Evolutionary conservation across 1,284 basidiomycete genomes (phyloP).

Genomic region (Rhodofomes roseus): DNA sequence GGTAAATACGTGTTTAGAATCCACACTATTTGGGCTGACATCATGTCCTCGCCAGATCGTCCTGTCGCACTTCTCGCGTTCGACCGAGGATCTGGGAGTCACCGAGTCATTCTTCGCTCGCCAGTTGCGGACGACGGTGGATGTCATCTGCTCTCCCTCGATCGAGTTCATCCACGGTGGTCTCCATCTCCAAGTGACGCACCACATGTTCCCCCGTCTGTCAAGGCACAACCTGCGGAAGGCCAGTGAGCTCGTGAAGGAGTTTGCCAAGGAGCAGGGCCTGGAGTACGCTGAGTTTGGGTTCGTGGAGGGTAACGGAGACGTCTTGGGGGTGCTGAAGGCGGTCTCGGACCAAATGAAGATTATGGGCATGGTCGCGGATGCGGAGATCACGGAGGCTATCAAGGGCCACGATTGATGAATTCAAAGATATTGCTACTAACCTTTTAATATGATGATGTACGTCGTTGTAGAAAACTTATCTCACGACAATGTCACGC

Average conservation of each 20-base stretch:
- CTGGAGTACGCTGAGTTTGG: conserved; percentile 89
- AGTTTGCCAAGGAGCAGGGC: conserved; percentile 82
- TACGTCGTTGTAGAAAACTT: too few relatives aligned
- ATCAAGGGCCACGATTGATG: conserved; percentile 29
- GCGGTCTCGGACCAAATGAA: conserved; percentile 82
- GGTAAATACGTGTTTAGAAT: conserved; percentile 34
- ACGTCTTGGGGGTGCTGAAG: conserved; percentile 74
- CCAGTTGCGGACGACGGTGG: conserved; percentile 94
- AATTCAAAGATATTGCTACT: too few relatives aligned
- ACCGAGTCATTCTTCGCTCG: conserved; percentile 90
- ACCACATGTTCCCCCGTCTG: conserved; percentile 94
- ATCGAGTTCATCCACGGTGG: conserved; percentile 93
- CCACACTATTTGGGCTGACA: background rate
- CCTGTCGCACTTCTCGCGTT: conserved; percentile 96
- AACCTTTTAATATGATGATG: too few relatives aligned
- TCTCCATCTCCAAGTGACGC: conserved; percentile 92
- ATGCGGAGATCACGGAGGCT: conserved; percentile 56
- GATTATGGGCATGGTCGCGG: conserved; percentile 72
- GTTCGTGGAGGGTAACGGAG: conserved; percentile 80
- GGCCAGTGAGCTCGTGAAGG: conserved; percentile 80
- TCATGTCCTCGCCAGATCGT: conserved; percentile 70
- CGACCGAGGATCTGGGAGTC: conserved; percentile 88
- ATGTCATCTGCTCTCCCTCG: conserved; percentile 84
- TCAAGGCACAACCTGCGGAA: conserved; percentile 90
- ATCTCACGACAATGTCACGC: background rate